Percentiles rank a stretch among this genome's conserved stretches.
Evolutionary conservation across 306 rosid genomes (phyloP).

Genomic region (Casuarina glauca): DNA sequence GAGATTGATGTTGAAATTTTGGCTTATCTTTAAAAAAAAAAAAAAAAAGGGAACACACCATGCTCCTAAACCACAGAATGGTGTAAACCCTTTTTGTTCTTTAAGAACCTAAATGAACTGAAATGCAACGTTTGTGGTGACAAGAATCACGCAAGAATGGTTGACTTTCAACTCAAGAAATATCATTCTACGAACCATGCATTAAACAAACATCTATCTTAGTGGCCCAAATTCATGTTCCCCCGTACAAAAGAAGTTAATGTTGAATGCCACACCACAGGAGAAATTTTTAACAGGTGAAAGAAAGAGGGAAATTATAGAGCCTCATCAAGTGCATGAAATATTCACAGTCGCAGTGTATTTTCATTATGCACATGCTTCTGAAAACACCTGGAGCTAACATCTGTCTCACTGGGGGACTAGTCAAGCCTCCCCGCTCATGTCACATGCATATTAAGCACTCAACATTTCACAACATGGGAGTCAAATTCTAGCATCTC

Average conservation of each 20-base stretch:
- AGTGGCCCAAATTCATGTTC: neutral
- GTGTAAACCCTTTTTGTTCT: constrained; percentile 11
- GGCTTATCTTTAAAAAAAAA: constrained; percentile 1
- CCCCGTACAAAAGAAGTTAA: neutral
- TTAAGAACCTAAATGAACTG: neutral
- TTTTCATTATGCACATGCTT: neutral
- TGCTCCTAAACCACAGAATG: constrained; percentile 20
- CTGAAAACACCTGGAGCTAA: neutral
- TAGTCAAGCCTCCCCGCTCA: neutral
- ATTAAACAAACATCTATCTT: constrained; percentile 1
- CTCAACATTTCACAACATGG: neutral
- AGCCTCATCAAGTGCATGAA: neutral
- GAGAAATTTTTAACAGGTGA: neutral
- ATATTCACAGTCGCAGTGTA: neutral
- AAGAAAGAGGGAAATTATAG: neutral
- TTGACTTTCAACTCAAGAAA: neutral
- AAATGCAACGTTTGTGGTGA: constrained; percentile 16
- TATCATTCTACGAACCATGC: neutral
- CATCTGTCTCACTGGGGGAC: neutral
- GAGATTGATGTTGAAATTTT: constrained; percentile 12
- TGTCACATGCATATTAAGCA: neutral
- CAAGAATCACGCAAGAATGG: constrained; percentile 11
- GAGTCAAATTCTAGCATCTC: neutral
- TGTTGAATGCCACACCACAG: neutral
- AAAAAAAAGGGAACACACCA: neutral